Evolutionary conservation across 2,329 filamentous ascomycete species (phyloP).

Genomic region (Colletotrichum euphorbiae): DNA sequence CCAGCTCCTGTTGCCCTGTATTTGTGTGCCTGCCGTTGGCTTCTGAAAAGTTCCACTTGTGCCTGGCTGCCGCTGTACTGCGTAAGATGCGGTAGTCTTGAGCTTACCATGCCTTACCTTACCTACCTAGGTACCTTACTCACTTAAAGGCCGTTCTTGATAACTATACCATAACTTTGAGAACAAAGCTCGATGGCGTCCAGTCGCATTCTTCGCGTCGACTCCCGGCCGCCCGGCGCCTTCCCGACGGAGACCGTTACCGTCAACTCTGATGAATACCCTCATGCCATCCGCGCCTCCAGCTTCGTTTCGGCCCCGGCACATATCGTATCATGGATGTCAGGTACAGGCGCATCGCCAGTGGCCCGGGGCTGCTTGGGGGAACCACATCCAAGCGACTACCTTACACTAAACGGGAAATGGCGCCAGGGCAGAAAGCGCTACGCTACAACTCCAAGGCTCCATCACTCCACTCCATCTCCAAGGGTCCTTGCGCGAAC

Average conservation of each 20-base stretch:
- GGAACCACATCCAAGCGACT: slow-evolving; percentile 33
- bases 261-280: neutral
- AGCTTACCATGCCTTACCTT: too few relatives aligned
- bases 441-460: slow-evolving; percentile 11
- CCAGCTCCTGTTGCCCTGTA: too few relatives aligned
- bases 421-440: slow-evolving; percentile 30
- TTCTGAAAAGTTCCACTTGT: neutral
- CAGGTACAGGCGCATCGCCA: slow-evolving; percentile 25
- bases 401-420: slow-evolving; percentile 37
- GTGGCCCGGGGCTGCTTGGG: slow-evolving; percentile 21
- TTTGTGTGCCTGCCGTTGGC: too few relatives aligned
- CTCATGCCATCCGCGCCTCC: slow-evolving; percentile 11
- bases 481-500: slow-evolving; percentile 29
- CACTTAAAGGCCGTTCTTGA: too few relatives aligned
- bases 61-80: neutral
- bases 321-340: slow-evolving; percentile 30
- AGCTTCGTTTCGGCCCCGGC: slow-evolving; percentile 20
- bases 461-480: slow-evolving; percentile 18
- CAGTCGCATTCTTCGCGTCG: slow-evolving; percentile 9
- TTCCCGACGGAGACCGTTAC: neutral
- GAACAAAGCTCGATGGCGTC: neutral
- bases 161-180: neutral
- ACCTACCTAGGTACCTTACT: too few relatives aligned
- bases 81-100: too few relatives aligned
- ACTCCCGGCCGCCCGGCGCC: neutral